Evolutionary conservation across 1,284 basidiomycete genomes (phyloP).

Genomic region (Pseudomicrostroma phylloplanum): DNA sequence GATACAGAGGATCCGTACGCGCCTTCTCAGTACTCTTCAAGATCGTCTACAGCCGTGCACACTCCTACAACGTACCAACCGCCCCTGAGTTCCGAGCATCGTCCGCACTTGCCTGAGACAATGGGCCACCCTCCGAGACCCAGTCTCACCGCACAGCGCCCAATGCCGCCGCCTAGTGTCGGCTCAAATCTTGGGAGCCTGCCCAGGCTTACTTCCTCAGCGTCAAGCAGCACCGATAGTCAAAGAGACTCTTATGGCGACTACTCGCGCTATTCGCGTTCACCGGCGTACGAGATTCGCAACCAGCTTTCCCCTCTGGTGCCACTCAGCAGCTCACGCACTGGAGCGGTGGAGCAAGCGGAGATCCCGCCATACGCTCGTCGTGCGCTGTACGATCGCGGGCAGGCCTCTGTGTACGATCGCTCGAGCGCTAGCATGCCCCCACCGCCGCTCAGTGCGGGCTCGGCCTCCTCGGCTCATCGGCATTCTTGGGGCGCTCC

Average conservation of each 20-base stretch:
- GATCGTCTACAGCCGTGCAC: neutral
- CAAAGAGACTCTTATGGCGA: neutral
- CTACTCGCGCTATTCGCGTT: neutral
- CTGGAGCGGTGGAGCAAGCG: neutral
- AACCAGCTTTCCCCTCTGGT: conserved; percentile 4
- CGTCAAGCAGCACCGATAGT: neutral
- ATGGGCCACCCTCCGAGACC: neutral
- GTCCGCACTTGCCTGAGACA: neutral
- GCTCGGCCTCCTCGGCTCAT: no score
- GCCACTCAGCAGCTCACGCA: neutral
- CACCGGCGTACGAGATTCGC: conserved; percentile 6
- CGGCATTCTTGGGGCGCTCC: no score
- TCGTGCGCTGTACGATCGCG: neutral
- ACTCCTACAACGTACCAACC: neutral
- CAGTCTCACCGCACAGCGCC: neutral
- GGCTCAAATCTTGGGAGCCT: neutral
- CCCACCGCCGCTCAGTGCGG: neutral
- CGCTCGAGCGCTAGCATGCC: conserved; percentile 1
- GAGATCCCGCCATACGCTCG: neutral
- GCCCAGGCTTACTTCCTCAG: neutral
- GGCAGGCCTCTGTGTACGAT: neutral
- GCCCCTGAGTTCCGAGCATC: neutral
- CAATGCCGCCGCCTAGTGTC: neutral
- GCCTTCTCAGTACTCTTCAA: conserved; percentile 5
- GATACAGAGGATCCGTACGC: conserved; percentile 10